Conservation (phyloP, 768 basidiomycete species). For the Hygrophoropsis aurantiaca region DNA sequence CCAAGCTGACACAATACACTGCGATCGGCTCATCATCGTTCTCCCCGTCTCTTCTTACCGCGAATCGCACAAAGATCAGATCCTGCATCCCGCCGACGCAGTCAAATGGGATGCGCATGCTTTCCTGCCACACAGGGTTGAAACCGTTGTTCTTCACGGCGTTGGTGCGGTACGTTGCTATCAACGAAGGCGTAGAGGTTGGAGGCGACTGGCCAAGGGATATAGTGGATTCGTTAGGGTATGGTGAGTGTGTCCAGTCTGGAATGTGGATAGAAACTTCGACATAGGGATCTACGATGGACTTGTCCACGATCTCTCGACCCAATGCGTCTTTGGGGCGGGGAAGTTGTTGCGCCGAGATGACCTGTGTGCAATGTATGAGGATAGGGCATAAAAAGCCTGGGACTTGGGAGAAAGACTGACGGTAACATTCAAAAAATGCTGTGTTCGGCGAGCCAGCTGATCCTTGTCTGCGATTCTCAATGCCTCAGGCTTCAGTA, state of each 20-base stretch:
- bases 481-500: constrained; percentile 83
- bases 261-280: constrained; percentile 78
- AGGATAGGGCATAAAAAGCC: not conserved
- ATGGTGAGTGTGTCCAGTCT: constrained; percentile 53
- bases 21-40: constrained; percentile 67
- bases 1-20: constrained; percentile 71
- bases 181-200: constrained; percentile 22
- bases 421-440: constrained; percentile 66
- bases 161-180: constrained; percentile 54
- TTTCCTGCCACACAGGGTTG: constrained; percentile 78
- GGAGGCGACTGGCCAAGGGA: constrained; percentile 6
- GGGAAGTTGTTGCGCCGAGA: constrained; percentile 91
- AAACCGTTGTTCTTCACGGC: constrained; percentile 86
- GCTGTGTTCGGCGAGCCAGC: constrained; percentile 50
- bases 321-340: constrained; percentile 62
- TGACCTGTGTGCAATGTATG: constrained; percentile 48
- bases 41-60: constrained; percentile 64
- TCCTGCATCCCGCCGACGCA: constrained; percentile 77
- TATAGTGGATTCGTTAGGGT: constrained; percentile 8
- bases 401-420: constrained; percentile 12
- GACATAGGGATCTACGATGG: constrained; percentile 70
- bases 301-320: constrained; percentile 59
- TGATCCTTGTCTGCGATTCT: constrained; percentile 63
- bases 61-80: constrained; percentile 80
- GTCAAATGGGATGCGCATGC: constrained; percentile 68